Evolutionary conservation across 805 yeast species (phyloP).

Genomic region (Saccharomycopsis javanensis): DNA sequence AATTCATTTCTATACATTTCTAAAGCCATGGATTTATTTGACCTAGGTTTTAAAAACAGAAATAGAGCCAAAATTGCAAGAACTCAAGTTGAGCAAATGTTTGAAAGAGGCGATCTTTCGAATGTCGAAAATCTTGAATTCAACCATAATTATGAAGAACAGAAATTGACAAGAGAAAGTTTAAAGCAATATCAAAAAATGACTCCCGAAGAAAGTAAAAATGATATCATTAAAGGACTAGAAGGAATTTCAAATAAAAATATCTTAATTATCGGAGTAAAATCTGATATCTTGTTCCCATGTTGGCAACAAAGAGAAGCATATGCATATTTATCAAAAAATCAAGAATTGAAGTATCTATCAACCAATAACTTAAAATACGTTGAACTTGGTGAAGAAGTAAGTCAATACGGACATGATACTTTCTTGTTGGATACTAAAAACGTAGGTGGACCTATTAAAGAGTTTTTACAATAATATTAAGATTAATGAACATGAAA

Average conservation of each 20-base stretch:
- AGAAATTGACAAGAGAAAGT: conserved; percentile 31
- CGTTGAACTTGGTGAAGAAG: conserved; percentile 64
- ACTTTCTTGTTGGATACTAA: conserved; percentile 75
- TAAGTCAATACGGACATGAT: conserved; percentile 84
- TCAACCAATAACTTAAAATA: conserved; percentile 39
- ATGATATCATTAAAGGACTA: conserved; percentile 62
- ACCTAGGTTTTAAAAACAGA: conserved; percentile 48
- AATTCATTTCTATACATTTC: conserved; percentile 80
- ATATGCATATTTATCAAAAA: conserved; percentile 42
- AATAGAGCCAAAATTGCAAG: conserved; percentile 35
- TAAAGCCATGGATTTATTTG: conserved; percentile 93
- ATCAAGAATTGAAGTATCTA: conserved; percentile 24
- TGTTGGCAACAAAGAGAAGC: conserved; percentile 91
- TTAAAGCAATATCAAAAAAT: conserved; percentile 30
- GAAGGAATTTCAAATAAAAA: conserved; percentile 50
- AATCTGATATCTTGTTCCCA: conserved; percentile 84
- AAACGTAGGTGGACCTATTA: conserved; percentile 71
- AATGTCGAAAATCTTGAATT: conserved; percentile 23
- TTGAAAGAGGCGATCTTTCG: conserved; percentile 22
- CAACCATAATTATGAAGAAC: conserved; percentile 24
- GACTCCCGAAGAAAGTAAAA: conserved; percentile 44
- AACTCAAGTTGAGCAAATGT: conserved; percentile 24
- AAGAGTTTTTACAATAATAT: conserved; percentile 40
- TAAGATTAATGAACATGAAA: conserved; percentile 7
- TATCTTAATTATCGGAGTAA: conserved; percentile 80